Base-by-base conservation (phyloP, 169 alveolate species). In the Eimeria brunetti region DNA sequence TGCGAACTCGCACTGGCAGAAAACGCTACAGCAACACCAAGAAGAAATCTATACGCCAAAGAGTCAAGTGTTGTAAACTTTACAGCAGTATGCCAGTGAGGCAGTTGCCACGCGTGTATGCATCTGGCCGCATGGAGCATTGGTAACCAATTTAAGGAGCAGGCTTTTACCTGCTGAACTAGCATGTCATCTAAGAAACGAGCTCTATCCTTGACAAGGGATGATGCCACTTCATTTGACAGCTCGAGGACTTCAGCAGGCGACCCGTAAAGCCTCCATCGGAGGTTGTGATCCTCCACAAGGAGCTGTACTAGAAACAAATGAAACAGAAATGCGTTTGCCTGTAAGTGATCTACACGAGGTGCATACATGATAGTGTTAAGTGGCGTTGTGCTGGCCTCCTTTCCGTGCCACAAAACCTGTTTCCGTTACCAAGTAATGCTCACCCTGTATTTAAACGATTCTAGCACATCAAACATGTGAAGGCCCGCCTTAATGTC, bases 181-280 rank as follows among this genome's bases (percentile, higher is more conserved):
- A 96, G 98, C 98, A 98, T 97, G 71, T 96, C 96, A 41, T 97
- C 98, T 46, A 97, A 95, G 97, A 98, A 98, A 53, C 86, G 95
- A 73, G 97, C 98, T 91, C 98, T 97, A 71, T 97, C 97, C 89
- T 98, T 98, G 91, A 97, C 98, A 44, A 98, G 97, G 44, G 96
- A 96, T 1, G 96, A 96, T 22, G 97, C 96, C 60, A 97, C 98
- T 53, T 88, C 95, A 38, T 96, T 98, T 51, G 97, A 97, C 30
- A 97, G 93, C 78, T 97, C 98, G 44, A 97, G 85, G 8, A 98
- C 97, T 95, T 97, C 97, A 89, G 97, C 96, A 33, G 99, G 99
- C 49, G 98, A 97, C 62, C 98, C 99, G 92, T 96, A 98, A 67
- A 98, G 96, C 76, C 94, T 91, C 98, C 99, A 98, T 83, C 98